Evolutionary conservation across 2,329 filamentous ascomycete species (phyloP), one percentile per base, ranked within the genome.

Genomic region (Corynespora cassiicola): DNA sequence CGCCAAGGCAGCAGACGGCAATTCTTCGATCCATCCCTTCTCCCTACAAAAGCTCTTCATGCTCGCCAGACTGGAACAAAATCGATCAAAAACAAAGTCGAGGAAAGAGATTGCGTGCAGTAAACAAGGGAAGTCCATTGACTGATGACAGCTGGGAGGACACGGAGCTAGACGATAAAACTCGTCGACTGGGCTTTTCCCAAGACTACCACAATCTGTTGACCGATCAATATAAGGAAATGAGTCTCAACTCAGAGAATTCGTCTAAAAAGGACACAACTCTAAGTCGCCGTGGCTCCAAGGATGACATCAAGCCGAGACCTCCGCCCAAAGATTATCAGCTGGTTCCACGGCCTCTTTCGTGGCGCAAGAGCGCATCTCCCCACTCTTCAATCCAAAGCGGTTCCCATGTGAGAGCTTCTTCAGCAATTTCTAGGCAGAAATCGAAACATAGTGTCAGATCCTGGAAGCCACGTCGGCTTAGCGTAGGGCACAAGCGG

Each of bases 181-280:
- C 52, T 21, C 42, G 50, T 26, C 39, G 56, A 28, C 28, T 61
- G n/a, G 56, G 52, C 33, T 58, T 61, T 28, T 56, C 52, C 9
- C 56, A 63, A 37, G 63, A 63, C 12, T 65, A 64, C 22, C 62
- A 65, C 26, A 40, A 55, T 20, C 38, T 59, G 5, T 34, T 65
- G 6, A 45, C 46, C 10, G 51, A 60, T 17, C 54, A 56, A 23
- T 60, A 60, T 28, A 45, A 54, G n/a, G 46, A 54, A 24, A 32
- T 38, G 31, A 42, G 30, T 14, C 52, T 28, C 14, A 21, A 11
- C 26, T 19, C 36, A 18, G 42, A 43, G 18, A 42, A 51, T n/a
- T n/a, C n/a, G n/a, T n/a, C n/a, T n/a, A n/a, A n/a, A n/a, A n/a
- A n/a, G n/a, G n/a, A n/a, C n/a, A n/a, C n/a, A n/a, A n/a, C n/a